Evolutionary conservation across 83 land plant genomes (phyloP).

Genomic region (Picea mariana): DNA sequence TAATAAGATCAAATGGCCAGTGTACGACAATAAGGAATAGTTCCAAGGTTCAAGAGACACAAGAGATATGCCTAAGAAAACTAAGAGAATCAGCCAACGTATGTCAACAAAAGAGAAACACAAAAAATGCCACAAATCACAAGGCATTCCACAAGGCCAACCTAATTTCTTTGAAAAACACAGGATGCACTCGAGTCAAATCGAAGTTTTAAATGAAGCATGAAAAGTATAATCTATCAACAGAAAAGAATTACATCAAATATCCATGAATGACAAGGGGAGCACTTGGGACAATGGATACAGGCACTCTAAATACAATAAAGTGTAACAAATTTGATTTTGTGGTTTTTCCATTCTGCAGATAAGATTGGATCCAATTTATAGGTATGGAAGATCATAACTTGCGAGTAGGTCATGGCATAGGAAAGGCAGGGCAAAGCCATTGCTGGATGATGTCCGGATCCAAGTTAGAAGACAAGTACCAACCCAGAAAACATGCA

Average conservation of each 20-base stretch:
- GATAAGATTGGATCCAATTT: too few relatives aligned
- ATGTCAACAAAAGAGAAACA: background rate
- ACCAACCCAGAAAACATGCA: background rate
- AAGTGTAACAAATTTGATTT: too few relatives aligned
- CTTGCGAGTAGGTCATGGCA: too few relatives aligned
- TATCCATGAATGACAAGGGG: background rate
- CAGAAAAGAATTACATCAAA: background rate
- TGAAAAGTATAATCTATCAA: background rate
- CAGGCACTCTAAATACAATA: background rate
- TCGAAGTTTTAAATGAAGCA: background rate
- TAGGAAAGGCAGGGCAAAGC: too few relatives aligned
- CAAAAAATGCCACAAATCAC: background rate
- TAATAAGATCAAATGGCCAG: background rate
- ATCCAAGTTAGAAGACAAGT: constrained; percentile 7
- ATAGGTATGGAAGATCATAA: too few relatives aligned
- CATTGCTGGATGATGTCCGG: too few relatives aligned
- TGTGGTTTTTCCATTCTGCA: too few relatives aligned
- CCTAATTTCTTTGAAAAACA: too few relatives aligned
- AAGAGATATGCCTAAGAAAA: background rate
- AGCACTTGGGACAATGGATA: background rate
- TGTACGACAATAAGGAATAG: background rate
- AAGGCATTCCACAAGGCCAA: background rate
- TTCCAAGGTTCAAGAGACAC: background rate
- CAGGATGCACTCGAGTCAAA: background rate
- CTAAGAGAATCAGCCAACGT: background rate